Base-by-base conservation (phyloP, 129 eudicot genomes). In the Lactuca saligna region DNA sequence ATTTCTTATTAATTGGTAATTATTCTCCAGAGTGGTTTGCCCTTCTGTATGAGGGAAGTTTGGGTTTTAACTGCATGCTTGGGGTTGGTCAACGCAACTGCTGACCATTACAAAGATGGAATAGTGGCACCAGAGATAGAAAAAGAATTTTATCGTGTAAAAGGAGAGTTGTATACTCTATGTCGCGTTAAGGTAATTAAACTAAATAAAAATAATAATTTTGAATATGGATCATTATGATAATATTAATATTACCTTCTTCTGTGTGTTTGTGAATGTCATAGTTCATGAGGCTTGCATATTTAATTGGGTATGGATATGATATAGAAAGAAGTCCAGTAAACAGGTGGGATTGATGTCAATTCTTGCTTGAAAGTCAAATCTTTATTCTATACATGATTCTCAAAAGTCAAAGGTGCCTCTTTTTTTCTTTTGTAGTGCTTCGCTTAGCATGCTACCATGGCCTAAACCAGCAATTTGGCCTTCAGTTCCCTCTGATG, bases 241-340 rank as follows among this genome's bases (percentile, higher is more conserved):
- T 3, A 10, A 46, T n/a, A 46, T 10, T 11, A 5, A 46, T 10
- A 2, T 44, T 10, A 35, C 0, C 38, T 4, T 44, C 14, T 4
- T 46, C 5, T 46, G 51, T 46, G 51, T 46, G 14, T 33, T 65
- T 17, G 50, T 81, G 54, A 34, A 50, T 59, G 64, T 86, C 71
- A 77, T 90, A 93, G 99, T 89, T 89, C 62, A 87, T 93, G 93
- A 87, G 95, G 85, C 97, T 93, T 72, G 99, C 97, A 49, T 87
- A 87, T 80, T 75, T 93, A 70, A 70, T 87, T 64, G 99, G 99
- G 69, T 83, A 87, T 75, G 92, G 88, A 61, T 66, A 88, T 68
- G 75, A 83, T 54, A 85, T 93, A 13, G 92, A 89, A 82, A 85
- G 95, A 89, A 93, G 95, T 87, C 95, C 99, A 38, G 90, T 85